Evolutionary conservation across 106 monocot species (phyloP).

Genomic region (Hemerocallis citrina): DNA sequence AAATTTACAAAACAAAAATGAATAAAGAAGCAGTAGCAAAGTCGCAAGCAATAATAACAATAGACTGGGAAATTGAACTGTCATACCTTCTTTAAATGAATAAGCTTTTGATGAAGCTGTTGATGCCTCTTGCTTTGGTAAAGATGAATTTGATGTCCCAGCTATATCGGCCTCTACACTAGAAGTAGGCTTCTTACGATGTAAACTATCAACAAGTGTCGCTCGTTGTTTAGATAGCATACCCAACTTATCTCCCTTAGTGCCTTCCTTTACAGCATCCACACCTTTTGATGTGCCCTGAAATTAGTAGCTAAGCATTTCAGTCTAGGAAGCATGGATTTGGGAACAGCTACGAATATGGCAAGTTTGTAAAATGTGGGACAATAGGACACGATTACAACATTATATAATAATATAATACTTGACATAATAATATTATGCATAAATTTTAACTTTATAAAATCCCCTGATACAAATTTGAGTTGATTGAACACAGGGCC

Average conservation of each 20-base stretch:
- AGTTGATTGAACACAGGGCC: too few relatives aligned
- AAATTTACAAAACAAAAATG: background rate
- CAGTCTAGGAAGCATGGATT: background rate
- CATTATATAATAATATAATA: too few relatives aligned
- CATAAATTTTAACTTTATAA: background rate
- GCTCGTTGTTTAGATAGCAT: slow-evolving; percentile 43
- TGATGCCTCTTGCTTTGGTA: slow-evolving; percentile 36
- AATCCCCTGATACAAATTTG: background rate
- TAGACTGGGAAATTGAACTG: background rate
- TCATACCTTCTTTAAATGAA: slow-evolving; percentile 51
- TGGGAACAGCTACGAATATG: too few relatives aligned
- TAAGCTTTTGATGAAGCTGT: slow-evolving; percentile 45
- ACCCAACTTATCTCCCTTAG: slow-evolving; percentile 30
- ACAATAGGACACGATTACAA: too few relatives aligned
- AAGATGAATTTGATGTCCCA: slow-evolving; percentile 19
- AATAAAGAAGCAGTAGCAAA: background rate
- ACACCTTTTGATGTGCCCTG: slow-evolving; percentile 54
- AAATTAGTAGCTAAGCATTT: slow-evolving; percentile 2
- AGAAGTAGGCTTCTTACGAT: slow-evolving; percentile 46
- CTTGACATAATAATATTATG: too few relatives aligned
- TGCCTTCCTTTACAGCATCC: slow-evolving; percentile 62
- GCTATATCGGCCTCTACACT: slow-evolving; percentile 53
- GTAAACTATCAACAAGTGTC: slow-evolving; percentile 16
- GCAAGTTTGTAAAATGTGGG: too few relatives aligned
- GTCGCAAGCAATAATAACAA: background rate